Base-by-base conservation (phyloP, 345 rosid genomes). In the Corchorus olitorius region DNA sequence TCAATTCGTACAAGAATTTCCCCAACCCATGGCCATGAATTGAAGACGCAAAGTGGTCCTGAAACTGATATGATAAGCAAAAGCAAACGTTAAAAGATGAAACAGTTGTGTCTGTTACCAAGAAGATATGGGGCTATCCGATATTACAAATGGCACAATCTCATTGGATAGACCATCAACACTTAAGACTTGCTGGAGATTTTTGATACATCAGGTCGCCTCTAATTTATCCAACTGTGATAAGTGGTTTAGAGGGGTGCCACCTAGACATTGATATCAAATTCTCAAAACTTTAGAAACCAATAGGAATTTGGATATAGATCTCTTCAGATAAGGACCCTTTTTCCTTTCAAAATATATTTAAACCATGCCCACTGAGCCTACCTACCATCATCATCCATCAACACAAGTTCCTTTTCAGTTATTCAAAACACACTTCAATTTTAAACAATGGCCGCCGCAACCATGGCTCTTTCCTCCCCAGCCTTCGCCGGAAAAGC, bases 391-490 rank as follows among this genome's bases (percentile, higher is more conserved):
- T 27, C 13, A 62, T 17, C 69, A 63, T 5, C 17, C 45, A 65
- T n/a, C 49, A 6, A 33, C 39, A 3, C 74, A 56, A 37, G 16
- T 12, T 39, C 35, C 34, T 19, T 20, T 20, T 20, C 27, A 1
- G 4, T 7, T 11, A 56, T 12, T 37, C 5, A 70, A 19, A 5
- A 14, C 20, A 7, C 6, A 7, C 6, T 43, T 27, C 54, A 67
- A 22, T 13, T 2, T 16, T 27, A 0, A 0, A 9, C 54, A 77
- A 86, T 88, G 94, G 88, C 92, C 1, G 76, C 92, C 60, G 76
- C 89, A 7, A 79, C 88, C 16, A 83, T 85, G 87, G 87, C 92
- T 34, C 91, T 90, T 39, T 88, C 91, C 46, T 88, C 91, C 58
- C 81, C 90, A 0, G 72, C 87, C 0, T 80, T 90, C n/a, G 81